A percentile compares a stretch with the other conserved stretches of the same genome.
These are phyloP conservation scores for Fusarium sambucinum DNA, from an alignment of 2,329 filamentous ascomycete genomes.

Conservation along the genomic window DNA sequence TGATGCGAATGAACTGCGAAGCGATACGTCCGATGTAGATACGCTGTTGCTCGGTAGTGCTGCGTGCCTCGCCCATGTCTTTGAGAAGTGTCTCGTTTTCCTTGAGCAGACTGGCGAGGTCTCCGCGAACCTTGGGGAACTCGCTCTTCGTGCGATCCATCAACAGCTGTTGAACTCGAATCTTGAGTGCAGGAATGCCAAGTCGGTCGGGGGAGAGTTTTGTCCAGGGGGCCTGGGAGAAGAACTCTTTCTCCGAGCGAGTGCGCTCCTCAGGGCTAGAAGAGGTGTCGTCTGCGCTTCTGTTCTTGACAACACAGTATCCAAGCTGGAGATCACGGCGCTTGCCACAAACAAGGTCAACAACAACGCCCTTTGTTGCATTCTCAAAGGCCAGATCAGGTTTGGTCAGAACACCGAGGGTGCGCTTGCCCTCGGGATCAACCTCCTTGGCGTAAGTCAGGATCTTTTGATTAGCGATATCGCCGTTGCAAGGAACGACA, in stretches of 20 bases:
- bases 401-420: constrained; percentile 68
- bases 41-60: constrained; percentile 50
- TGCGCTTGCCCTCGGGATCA: constrained; percentile 58
- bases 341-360: constrained; percentile 58
- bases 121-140: constrained; percentile 53
- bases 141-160: constrained; percentile 56
- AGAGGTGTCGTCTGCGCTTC: constrained; percentile 57
- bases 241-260: constrained; percentile 54
- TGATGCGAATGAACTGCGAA: constrained; percentile 47
- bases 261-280: constrained; percentile 51
- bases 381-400: constrained; percentile 65
- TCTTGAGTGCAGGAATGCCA: constrained; percentile 54
- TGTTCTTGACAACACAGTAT: constrained; percentile 63
- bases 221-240: constrained; percentile 54
- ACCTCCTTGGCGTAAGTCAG: constrained; percentile 52
- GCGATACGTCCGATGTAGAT: constrained; percentile 53
- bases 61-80: constrained; percentile 50
- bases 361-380: constrained; percentile 53
- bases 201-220: constrained; percentile 44
- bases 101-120: constrained; percentile 44
- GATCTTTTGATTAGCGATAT: constrained; percentile 58
- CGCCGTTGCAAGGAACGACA: constrained; percentile 57
- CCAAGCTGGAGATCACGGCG: constrained; percentile 59
- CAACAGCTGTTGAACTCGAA: constrained; percentile 54
- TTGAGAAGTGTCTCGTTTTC: constrained; percentile 34